phyloP scores from a whole-genome alignment of 176 grass and related monocot species.

The Bolboschoenus planiculmis region DNA sequence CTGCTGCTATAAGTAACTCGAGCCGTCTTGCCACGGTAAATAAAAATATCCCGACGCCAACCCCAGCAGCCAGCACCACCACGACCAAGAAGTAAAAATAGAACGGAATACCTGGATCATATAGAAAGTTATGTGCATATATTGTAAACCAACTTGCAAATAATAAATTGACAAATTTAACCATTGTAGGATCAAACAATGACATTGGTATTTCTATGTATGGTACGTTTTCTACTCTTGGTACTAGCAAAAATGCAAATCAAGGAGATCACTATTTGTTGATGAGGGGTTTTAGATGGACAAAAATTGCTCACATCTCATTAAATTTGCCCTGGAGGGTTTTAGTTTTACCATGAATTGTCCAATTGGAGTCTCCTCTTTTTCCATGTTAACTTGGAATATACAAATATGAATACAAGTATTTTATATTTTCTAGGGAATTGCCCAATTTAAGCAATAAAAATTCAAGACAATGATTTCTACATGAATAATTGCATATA shows the following conservation, averaged over 20 bases:
- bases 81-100: constrained; percentile 52
- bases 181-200: background rate
- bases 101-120: constrained; percentile 40
- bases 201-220: background rate
- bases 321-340: background rate
- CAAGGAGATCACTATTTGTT: background rate
- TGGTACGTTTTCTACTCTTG: background rate
- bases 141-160: background rate
- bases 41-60: constrained; percentile 49
- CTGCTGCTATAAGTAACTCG: constrained; percentile 39
- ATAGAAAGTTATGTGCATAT: background rate
- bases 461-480: background rate
- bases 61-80: constrained; percentile 34
- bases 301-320: background rate
- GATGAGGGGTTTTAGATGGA: background rate
- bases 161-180: background rate
- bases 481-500: constrained; percentile 6
- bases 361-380: background rate
- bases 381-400: background rate
- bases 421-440: background rate
- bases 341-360: background rate
- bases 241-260: background rate
- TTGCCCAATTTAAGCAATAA: background rate
- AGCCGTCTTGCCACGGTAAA: constrained; percentile 35
- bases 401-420: too few relatives aligned